Base-by-base conservation (phyloP, 164 flowering plant species). In the Aristolochia fimbriata region DNA sequence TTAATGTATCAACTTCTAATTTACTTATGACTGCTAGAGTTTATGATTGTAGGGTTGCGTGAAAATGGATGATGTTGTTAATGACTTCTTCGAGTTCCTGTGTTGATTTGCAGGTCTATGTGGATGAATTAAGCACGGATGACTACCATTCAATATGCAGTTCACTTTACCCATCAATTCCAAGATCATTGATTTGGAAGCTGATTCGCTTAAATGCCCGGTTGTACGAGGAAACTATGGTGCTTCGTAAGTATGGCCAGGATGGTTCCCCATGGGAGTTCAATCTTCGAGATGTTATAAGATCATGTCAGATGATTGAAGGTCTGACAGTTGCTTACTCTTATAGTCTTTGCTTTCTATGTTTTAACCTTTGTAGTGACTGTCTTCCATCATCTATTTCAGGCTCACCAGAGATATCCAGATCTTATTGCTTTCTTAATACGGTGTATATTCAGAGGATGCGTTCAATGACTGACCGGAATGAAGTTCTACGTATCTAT, bases 261-360 rank as follows among this genome's bases (percentile, higher is more conserved):
- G 79, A 80, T 66, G 99, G 99, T 15, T 80, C 93, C 0, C 99
- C 99, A n/a, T 94, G 99, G 99, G 99, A 94, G 67, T 94, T 94
- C 65, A 94, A 94, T 71, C 77, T 94, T 22, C 93, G 99, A 31
- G 99, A 94, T 79, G 83, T 94, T n/a, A 66, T 83, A 22, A 80
- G 99, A 55, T 88, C 97, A 20, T 94, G 99, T 62, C 75, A 94
- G 73, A 73, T 91, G 11, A 83, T 91, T 47, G 65, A 81, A 84
- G 86, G 98, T 91, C 52, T 15, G 52, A 19, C 60, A 55, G 24
- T 52, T 27, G 66, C 45, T 25, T 67, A 15, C 17, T 47, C 1
- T 20, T 1, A 24, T 31, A 51, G 24, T 0, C 23, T 52, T 14
- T 55, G 16, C 25, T 25, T 37, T 37, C 43, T 6, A 37, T 3